Percentiles rank a stretch among this genome's conserved stretches.
These are phyloP conservation scores for Lipomyces sp. DNA, from an alignment of 805 yeast species.

Conservation along the genomic window DNA sequence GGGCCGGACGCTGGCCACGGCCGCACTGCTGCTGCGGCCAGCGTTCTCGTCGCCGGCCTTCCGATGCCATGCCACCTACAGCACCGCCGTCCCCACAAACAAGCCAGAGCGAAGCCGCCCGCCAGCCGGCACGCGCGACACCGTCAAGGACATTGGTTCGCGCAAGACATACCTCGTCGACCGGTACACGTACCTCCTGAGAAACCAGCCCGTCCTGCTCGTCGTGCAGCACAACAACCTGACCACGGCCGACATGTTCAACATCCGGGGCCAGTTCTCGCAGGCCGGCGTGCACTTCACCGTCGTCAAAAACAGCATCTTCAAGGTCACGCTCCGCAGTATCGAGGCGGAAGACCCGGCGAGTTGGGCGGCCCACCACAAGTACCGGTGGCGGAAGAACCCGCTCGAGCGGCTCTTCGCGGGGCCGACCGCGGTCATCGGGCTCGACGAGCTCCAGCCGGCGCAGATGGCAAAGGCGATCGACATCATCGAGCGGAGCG, in stretches of 20 bases:
- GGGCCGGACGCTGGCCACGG: no score
- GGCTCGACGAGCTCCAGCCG: constrained; percentile 72
- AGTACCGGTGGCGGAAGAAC: constrained; percentile 38
- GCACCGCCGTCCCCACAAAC: not conserved
- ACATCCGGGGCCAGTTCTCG: constrained; percentile 57
- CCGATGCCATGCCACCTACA: constrained; percentile 4
- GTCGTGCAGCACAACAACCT: constrained; percentile 84
- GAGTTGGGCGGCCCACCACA: constrained; percentile 47
- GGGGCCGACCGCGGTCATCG: constrained; percentile 84
- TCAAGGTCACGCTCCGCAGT: constrained; percentile 73
- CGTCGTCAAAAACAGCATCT: constrained; percentile 63
- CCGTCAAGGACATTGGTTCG: constrained; percentile 62
- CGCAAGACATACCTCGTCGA: constrained; percentile 87
- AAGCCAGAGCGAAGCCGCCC: not conserved
- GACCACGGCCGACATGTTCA: constrained; percentile 62
- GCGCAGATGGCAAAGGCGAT: constrained; percentile 56
- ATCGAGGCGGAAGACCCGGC: constrained; percentile 73
- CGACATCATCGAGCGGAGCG: constrained; percentile 57
- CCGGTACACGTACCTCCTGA: constrained; percentile 67
- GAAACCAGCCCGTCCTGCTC: constrained; percentile 64
- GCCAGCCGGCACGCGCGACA: constrained; percentile 37
- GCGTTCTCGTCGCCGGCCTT: not conserved
- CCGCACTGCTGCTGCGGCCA: no score
- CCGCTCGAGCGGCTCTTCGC: constrained; percentile 66
- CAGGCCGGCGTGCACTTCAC: constrained; percentile 68